phyloP scores from a whole-genome alignment of 805 yeast genomes.

The Hanseniaspora pseudoguilliermondii region DNA sequence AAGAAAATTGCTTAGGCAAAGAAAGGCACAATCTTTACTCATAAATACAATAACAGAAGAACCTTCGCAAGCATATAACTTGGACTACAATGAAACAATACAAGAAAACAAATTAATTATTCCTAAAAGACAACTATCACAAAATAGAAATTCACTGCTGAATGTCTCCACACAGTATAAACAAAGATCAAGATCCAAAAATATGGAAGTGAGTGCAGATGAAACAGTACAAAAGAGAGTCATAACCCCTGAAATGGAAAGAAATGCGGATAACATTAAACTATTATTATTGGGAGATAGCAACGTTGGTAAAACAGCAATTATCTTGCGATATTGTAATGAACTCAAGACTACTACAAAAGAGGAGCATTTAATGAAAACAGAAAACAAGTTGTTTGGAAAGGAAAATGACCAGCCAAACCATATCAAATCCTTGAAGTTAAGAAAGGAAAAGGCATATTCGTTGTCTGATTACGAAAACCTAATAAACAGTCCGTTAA shows the following conservation, averaged over 20 bases:
- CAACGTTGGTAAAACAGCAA: constrained; percentile 38
- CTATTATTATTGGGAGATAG: constrained; percentile 34
- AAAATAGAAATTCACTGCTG: constrained; percentile 8
- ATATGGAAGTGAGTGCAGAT: background rate
- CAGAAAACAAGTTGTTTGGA: constrained; percentile 6
- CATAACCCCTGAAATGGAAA: constrained; percentile 7
- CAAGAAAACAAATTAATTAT: background rate
- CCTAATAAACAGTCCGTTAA: constrained; percentile 22
- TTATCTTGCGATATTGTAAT: constrained; percentile 33
- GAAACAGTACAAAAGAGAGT: background rate
- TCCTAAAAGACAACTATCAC: constrained; percentile 11
- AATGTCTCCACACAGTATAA: background rate
- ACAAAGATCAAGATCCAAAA: constrained; percentile 10
- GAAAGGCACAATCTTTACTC: constrained; percentile 6
- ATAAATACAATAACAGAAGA: constrained; percentile 5
- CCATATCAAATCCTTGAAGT: background rate
- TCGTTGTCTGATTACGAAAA: constrained; percentile 27
- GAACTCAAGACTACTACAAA: constrained; percentile 18
- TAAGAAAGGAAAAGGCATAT: constrained; percentile 18
- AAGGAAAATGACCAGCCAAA: background rate
- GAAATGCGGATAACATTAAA: constrained; percentile 23
- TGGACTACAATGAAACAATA: background rate
- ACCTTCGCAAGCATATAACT: constrained; percentile 8
- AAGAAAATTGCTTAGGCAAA: background rate
- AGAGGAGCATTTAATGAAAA: background rate